A percentile compares a stretch with the other conserved stretches of the same genome.
Conservation (phyloP, 1,139 yeast genomes). For the Magnusiomyces suaveolens region DNA sequence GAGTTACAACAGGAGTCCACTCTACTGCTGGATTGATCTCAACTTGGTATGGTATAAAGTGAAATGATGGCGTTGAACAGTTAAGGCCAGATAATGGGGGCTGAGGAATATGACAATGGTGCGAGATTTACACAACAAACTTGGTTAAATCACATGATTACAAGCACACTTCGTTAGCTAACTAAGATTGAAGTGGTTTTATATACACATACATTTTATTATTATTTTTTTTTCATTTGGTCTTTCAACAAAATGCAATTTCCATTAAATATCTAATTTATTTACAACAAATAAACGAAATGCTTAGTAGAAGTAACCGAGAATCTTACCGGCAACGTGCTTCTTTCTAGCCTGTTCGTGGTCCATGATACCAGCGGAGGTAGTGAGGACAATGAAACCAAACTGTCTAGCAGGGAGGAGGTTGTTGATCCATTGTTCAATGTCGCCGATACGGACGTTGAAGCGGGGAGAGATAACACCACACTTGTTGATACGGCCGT, state of each 20-base stretch:
- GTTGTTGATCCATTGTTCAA: constrained; percentile 97
- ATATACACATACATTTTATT: neutral
- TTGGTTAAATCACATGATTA: neutral
- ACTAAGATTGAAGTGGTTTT: neutral
- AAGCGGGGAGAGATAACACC: constrained; percentile 98
- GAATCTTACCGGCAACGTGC: constrained; percentile 97
- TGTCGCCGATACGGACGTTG: constrained; percentile 85
- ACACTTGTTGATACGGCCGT: constrained; percentile 97
- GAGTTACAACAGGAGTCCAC: constrained; percentile 18
- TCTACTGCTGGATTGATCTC: constrained; percentile 15
- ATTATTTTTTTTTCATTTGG: neutral
- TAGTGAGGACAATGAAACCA: constrained; percentile 93
- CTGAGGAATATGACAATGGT: neutral
- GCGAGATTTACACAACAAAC: too few relatives aligned
- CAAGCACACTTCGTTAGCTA: too few relatives aligned
- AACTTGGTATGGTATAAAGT: neutral
- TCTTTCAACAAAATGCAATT: neutral
- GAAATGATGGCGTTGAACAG: neutral
- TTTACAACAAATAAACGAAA: neutral
- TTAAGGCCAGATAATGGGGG: neutral
- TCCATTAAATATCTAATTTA: neutral
- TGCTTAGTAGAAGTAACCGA: constrained; percentile 83
- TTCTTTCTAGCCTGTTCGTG: constrained; percentile 99
- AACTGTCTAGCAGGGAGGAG: constrained; percentile 97
- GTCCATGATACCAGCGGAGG: constrained; percentile 99